phyloP scores from a whole-genome alignment of 2,329 filamentous ascomycete species.

The Sporothrix luriei region DNA sequence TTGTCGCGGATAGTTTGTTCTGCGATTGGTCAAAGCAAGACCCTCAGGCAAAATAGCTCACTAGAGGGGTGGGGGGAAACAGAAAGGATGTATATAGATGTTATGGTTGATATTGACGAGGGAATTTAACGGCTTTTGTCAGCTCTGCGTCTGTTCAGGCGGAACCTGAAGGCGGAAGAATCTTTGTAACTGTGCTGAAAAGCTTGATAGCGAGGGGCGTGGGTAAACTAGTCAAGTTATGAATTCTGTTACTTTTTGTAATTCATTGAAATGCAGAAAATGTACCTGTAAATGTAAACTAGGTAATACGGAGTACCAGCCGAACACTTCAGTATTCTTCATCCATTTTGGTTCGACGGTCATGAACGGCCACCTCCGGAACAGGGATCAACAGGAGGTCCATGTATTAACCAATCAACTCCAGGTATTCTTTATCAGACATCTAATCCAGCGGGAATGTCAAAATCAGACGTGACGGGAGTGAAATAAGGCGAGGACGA shows the following conservation, averaged over 20 bases:
- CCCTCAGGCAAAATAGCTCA: not conserved
- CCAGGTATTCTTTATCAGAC: constrained; percentile 7
- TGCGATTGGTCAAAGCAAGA: constrained; percentile 6
- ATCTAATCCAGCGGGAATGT: not conserved
- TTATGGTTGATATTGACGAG: constrained; percentile 17
- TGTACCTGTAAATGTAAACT: no score
- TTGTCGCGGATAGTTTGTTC: not conserved
- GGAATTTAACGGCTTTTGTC: not conserved
- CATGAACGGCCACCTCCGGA: constrained; percentile 19
- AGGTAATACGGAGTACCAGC: no score
- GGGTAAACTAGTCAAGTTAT: no score
- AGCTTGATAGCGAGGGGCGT: no score
- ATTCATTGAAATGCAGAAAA: no score
- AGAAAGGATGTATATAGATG: not conserved
- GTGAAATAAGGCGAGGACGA: not conserved
- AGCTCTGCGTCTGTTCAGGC: no score
- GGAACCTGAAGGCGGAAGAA: no score
- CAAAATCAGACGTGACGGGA: no score
- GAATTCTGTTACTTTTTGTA: no score
- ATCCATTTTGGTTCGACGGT: no score
- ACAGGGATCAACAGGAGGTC: not conserved
- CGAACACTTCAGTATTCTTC: no score
- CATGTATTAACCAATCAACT: not conserved
- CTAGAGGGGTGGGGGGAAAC: not conserved
- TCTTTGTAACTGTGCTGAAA: no score